Conservation (phyloP, 441 rosid species). For the Viola pubescens region DNA sequence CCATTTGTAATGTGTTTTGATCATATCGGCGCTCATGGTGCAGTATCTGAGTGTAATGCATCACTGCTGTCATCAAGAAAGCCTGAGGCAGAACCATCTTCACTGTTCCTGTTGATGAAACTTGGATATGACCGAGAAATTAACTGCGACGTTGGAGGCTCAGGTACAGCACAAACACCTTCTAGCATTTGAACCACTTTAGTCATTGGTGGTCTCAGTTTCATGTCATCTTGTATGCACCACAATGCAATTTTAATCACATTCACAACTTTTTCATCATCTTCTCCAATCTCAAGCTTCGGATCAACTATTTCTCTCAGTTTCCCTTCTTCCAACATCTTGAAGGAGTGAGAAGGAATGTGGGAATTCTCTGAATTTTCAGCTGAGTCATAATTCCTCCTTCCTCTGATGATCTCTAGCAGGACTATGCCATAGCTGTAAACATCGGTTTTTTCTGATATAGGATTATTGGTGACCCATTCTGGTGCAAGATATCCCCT, state of each 20-base stretch:
- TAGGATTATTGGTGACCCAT: conserved; percentile 76
- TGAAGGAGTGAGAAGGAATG: conserved; percentile 69
- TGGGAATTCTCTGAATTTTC: conserved; percentile 62
- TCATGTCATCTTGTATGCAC: conserved; percentile 87
- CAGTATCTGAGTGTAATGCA: conserved; percentile 52
- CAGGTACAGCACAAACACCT: conserved; percentile 53
- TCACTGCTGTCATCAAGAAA: conserved; percentile 51
- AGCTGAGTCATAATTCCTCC: conserved; percentile 55
- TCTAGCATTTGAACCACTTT: conserved; percentile 87
- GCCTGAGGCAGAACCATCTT: conserved; percentile 51
- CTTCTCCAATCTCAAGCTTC: conserved; percentile 30
- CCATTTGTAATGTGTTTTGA: neutral
- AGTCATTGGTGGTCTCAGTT: conserved; percentile 61
- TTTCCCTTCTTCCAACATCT: conserved; percentile 77
- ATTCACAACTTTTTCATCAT: conserved; percentile 33
- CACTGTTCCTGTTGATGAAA: conserved; percentile 38
- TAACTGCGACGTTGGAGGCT: conserved; percentile 49
- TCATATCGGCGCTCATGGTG: conserved; percentile 76
- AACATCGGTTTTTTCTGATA: conserved; percentile 76
- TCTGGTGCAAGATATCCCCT: conserved; percentile 84
- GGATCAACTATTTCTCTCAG: conserved; percentile 53
- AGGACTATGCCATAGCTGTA: conserved; percentile 79
- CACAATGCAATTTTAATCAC: conserved; percentile 77
- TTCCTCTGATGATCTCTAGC: conserved; percentile 73
- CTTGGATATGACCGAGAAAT: conserved; percentile 41